Evolutionary conservation across 2,329 filamentous ascomycete species (phyloP).

Genomic region (Chalaropsis ovoidea): DNA sequence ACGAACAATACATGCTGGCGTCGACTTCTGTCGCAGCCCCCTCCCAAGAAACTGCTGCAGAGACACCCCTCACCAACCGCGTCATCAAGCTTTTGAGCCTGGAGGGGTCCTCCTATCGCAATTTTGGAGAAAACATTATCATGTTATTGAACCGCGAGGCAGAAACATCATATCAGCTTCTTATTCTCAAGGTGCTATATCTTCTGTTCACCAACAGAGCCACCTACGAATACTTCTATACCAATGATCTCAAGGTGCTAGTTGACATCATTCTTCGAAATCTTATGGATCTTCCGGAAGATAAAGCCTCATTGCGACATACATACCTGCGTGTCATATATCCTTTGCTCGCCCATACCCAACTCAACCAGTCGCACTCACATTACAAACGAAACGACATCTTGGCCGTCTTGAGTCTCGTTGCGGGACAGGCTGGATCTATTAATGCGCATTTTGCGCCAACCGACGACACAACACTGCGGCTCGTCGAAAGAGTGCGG

Average conservation of each 20-base stretch:
- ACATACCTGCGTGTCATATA: conserved; percentile 91
- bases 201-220: conserved; percentile 84
- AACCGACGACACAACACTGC: conserved; percentile 67
- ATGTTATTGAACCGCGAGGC: conserved; percentile 88
- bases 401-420: conserved; percentile 60
- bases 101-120: conserved; percentile 72
- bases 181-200: conserved; percentile 95
- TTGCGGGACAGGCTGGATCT: conserved; percentile 38
- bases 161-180: conserved; percentile 82
- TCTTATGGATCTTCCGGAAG: conserved; percentile 85
- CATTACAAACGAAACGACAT: conserved; percentile 90
- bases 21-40: conserved; percentile 43
- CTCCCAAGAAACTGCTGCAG: conserved; percentile 31
- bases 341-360: conserved; percentile 81
- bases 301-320: conserved; percentile 66
- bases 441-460: conserved; percentile 67
- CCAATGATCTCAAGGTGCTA: conserved; percentile 87
- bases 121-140: conserved; percentile 96
- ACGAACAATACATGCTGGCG: conserved; percentile 94
- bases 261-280: conserved; percentile 95
- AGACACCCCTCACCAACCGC: conserved; percentile 65
- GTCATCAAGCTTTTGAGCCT: conserved; percentile 84
- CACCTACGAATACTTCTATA: conserved; percentile 98
- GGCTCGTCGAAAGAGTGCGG: conserved; percentile 64
- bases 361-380: conserved; percentile 64